Evolutionary conservation across 345 rosid genomes (phyloP), one percentile per base, ranked within the genome.

Genomic region (Euclidium syriacum): DNA sequence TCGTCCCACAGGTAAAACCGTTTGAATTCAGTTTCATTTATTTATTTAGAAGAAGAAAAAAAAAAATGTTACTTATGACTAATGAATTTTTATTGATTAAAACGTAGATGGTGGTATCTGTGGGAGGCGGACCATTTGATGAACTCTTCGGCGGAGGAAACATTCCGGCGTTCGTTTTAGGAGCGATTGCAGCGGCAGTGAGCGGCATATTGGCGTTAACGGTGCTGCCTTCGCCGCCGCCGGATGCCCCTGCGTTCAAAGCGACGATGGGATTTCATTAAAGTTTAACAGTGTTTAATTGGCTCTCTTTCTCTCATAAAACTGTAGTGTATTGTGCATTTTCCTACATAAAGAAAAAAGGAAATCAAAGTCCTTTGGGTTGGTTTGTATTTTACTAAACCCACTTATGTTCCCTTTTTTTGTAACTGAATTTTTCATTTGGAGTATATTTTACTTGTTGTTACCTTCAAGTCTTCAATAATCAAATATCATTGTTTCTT

Each of bases 61-160:
- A 38, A 0, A 0, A 41, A 1, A 4, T 20, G 30, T 32, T 51
- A n/a, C n/a, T n/a, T n/a, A 24, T 42, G 39, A 9, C 60, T 50
- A 1, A 58, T 12, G 12, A 7, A 33, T 12, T 66, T 23, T 41
- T 60, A 33, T 49, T 39, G 18, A n/a, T 58, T 4, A 48, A 50
- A 69, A 52, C 3, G n/a, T 69, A 91, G 95, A 88, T 91, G 86
- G 0, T 91, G 14, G 79, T 91, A 30, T 86, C 98, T 0, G 59
- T 82, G 6, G 74, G 75, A 10, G 77, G 82, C 6, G 98, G 98
- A 44, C 90, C 86, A 10, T 75, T 83, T 48, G 98, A 91, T 35
- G 78, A 78, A 24, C 20, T 84, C 11, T 86, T 83, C 30, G 92
- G 96, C 52, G 98, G 96, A 0, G 96, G 98, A 11, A 91, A 91